Percentiles rank a stretch among this genome's conserved stretches.
Conservation (phyloP, 495 filamentous ascomycete genomes). For the Copromyces sp. region DNA sequence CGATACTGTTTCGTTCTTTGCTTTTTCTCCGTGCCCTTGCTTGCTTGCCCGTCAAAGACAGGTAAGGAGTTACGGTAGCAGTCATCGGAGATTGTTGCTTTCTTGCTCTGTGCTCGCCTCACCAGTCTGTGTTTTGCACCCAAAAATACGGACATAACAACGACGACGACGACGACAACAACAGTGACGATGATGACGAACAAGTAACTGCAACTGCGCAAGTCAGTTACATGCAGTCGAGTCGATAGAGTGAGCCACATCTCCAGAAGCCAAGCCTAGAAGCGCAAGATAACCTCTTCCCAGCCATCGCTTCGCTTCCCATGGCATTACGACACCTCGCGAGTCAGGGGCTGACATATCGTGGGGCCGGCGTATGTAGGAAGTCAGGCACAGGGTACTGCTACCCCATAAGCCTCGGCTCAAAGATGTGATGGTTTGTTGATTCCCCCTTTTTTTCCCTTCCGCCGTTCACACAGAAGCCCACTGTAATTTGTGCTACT, state of each 20-base stretch:
- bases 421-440: background rate
- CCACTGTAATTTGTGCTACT: background rate
- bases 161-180: background rate
- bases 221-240: background rate
- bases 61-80: background rate
- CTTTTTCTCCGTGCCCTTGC: background rate
- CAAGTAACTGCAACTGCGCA: background rate
- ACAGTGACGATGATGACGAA: background rate
- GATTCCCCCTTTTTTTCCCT: background rate
- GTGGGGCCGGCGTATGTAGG: background rate
- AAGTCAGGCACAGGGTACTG: background rate
- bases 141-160: background rate
- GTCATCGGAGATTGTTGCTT: background rate
- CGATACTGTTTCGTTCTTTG: background rate
- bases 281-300: background rate
- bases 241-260: background rate
- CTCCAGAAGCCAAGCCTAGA: background rate
- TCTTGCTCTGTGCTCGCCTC: background rate
- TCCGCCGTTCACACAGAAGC: background rate
- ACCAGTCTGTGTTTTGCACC: background rate
- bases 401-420: background rate
- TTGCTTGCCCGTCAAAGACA: background rate
- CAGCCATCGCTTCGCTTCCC: background rate
- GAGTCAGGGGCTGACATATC: background rate
- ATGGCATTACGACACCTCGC: background rate